These are phyloP conservation scores for Kondoa subrosea DNA, from an alignment of 768 basidiomycete species.

Conservation along the genomic window DNA sequence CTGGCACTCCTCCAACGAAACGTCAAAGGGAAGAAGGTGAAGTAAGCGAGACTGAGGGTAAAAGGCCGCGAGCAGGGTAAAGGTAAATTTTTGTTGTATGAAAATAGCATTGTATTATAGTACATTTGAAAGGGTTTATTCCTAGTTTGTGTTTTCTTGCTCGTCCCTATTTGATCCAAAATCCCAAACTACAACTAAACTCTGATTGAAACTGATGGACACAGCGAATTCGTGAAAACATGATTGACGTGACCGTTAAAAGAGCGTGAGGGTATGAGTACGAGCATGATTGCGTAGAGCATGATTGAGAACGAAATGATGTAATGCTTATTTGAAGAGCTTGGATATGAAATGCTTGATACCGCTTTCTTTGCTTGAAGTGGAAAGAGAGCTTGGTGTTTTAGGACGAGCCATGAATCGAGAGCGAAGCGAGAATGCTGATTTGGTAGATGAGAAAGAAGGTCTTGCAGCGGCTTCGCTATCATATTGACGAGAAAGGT, in stretches of 20 bases:
- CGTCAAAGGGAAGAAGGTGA: slow-evolving; percentile 22
- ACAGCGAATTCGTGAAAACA: too few species aligned
- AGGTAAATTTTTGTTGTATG: neutral
- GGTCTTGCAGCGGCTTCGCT: neutral
- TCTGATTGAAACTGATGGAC: too few species aligned
- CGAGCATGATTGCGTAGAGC: too few species aligned
- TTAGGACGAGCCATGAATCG: neutral
- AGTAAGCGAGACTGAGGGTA: neutral
- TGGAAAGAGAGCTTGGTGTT: neutral
- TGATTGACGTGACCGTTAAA: too few species aligned
- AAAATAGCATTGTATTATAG: neutral
- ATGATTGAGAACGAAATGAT: neutral
- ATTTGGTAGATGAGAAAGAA: neutral
- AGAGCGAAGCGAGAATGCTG: slow-evolving; percentile 2
- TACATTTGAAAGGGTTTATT: neutral
- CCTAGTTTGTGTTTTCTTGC: too few species aligned
- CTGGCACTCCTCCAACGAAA: slow-evolving; percentile 21
- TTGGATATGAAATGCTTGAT: neutral
- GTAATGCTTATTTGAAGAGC: neutral
- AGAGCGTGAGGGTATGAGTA: too few species aligned
- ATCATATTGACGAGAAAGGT: neutral
- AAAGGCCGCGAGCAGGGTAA: slow-evolving; percentile 15
- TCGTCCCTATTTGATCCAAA: too few species aligned
- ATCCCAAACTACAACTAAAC: too few species aligned
- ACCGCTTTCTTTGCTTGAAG: neutral